Base-by-base conservation (phyloP, 805 yeast species). In the Kodamaea leandrae region DNA sequence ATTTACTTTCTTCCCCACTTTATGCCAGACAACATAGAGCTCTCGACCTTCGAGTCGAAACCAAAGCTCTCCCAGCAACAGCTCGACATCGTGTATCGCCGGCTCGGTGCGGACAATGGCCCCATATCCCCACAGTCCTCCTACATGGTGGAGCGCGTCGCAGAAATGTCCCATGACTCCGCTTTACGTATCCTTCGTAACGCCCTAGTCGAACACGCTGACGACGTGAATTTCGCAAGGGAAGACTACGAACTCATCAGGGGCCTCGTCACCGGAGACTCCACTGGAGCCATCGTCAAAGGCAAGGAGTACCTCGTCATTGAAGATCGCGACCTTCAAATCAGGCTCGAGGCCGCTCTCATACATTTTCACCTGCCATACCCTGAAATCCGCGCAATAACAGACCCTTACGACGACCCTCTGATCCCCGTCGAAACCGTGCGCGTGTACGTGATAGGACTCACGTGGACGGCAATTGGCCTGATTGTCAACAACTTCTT, bases 381-480 rank as follows among this genome's bases (percentile, higher is more conserved):
- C 47, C 82, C 85, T 1, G 86, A 82, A 51, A 82, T 82, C 10
- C 61, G 86, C 27, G 80, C 86, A 7, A 74, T 82, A 14, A 79
- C 79, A n/a, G 80, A 78, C 13, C 74, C 80, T 9, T 63, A 50
- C 37, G 85, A 80, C 48, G 82, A 80, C 44, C 72, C 73, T 1
- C 36, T 48, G 2, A 46, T 71, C 26, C 76, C 78, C 0, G 71
- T 66, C 27, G 80, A 76, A 44, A 78, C 84, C 6, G 48, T 76
- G 40, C 64, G 85, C 37, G 77, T 76, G 47, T 81, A 82, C 68
- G 60, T 69, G 4, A 59, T 80, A 20, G 79, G 79, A 0, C 43
- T 76, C 1, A 50, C 77, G 29, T 72, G 81, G 74, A 71, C 78
- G 3, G 62, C 73, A 10, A 57, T 80, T 20, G 82, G 81, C 6